A percentile compares a stretch with the other conserved stretches of the same genome.
phyloP scores from a whole-genome alignment of 1,284 basidiomycete genomes.

The Ganoderma leucocontextum region DNA sequence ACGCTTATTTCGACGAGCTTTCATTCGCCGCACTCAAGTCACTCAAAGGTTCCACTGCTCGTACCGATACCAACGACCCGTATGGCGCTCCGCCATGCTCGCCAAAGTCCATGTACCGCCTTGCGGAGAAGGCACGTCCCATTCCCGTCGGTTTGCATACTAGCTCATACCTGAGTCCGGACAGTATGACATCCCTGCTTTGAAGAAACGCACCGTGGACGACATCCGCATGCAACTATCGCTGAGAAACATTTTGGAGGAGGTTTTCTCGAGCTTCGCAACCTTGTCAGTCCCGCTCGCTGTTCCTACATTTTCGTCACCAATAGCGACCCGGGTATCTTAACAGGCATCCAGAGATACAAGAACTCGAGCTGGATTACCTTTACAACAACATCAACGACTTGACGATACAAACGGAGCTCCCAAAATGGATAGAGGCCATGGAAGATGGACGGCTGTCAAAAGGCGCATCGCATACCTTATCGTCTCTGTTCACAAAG shows the following conservation, averaged over 20 bases:
- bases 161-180: not conserved
- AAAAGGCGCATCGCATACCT: not conserved
- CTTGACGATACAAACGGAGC: not conserved
- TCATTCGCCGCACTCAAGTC: slow-evolving; percentile 34
- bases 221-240: slow-evolving; percentile 26
- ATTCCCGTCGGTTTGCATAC: not conserved
- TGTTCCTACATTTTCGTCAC: not conserved
- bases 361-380: slow-evolving; percentile 17
- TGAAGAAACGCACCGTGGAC: slow-evolving; percentile 18
- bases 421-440: not conserved
- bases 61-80: not conserved
- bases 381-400: slow-evolving; percentile 13
- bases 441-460: not conserved
- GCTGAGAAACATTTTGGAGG: slow-evolving; percentile 25
- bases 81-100: slow-evolving; percentile 23
- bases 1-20: slow-evolving; percentile 30
- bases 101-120: slow-evolving; percentile 34
- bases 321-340: not conserved
- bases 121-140: slow-evolving; percentile 26
- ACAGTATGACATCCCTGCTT: slow-evolving; percentile 25
- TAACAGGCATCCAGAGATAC: slow-evolving; percentile 16
- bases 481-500: not conserved
- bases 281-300: slow-evolving; percentile 13
- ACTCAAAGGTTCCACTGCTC: not conserved
- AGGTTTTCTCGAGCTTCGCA: slow-evolving; percentile 31